Percentiles rank a stretch among this genome's conserved stretches.
Conservation (phyloP, 2,329 filamentous ascomycete genomes). For the Venturia carpophila region DNA sequence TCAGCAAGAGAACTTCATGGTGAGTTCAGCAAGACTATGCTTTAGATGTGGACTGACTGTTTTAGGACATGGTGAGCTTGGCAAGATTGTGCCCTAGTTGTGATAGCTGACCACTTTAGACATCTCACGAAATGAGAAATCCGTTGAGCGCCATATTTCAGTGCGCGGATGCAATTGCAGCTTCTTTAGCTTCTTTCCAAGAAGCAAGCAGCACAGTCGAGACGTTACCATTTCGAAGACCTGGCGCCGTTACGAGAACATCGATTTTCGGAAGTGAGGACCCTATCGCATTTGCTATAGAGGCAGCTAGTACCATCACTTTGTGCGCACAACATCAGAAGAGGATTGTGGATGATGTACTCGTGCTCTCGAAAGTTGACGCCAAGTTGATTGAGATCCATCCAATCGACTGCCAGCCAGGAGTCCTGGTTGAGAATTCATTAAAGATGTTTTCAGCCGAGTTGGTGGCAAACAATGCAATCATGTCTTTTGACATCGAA, state of each 20-base stretch:
- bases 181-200: slow-evolving; percentile 20
- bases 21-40: background rate
- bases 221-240: background rate
- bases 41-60: background rate
- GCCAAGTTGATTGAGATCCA: slow-evolving; percentile 15
- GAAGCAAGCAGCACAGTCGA: background rate
- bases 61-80: slow-evolving; percentile 24
- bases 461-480: slow-evolving; percentile 26
- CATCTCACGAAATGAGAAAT: slow-evolving; percentile 37
- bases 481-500: slow-evolving; percentile 25
- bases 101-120: background rate
- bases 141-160: slow-evolving; percentile 39
- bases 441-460: slow-evolving; percentile 32
- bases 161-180: slow-evolving; percentile 34
- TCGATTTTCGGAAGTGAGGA: slow-evolving; percentile 32
- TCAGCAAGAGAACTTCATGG: slow-evolving; percentile 34
- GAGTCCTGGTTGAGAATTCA: slow-evolving; percentile 23
- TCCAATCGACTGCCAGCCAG: slow-evolving; percentile 23
- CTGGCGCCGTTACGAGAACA: slow-evolving; percentile 10
- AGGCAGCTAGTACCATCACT: slow-evolving; percentile 33
- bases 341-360: slow-evolving; percentile 19
- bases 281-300: slow-evolving; percentile 27
- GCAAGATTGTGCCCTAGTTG: background rate
- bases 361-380: slow-evolving; percentile 19
- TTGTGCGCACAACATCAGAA: slow-evolving; percentile 19